Conservation (phyloP, 768 basidiomycete species). For the Solioccasus polychromus region DNA sequence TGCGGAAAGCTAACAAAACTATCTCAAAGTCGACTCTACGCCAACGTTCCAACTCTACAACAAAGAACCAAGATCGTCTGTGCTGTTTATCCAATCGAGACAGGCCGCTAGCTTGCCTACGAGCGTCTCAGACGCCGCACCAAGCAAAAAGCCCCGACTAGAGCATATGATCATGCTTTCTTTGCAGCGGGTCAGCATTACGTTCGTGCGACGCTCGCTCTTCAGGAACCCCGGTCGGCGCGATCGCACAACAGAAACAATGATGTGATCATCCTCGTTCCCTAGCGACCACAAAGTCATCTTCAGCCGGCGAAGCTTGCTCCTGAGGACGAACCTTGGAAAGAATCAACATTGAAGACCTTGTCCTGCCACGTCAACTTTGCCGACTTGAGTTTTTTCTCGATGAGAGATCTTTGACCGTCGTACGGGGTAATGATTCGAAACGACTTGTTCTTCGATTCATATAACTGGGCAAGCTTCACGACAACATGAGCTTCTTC, state of each 20-base stretch:
- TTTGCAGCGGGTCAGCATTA: slow-evolving; percentile 80
- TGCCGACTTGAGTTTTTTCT: slow-evolving; percentile 46
- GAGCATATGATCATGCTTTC: slow-evolving; percentile 70
- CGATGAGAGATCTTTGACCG: slow-evolving; percentile 59
- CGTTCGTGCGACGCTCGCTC: slow-evolving; percentile 68
- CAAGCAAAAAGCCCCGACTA: slow-evolving; percentile 33
- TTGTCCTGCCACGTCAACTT: slow-evolving; percentile 58
- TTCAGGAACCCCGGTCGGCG: slow-evolving; percentile 59
- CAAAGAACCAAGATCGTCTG: not conserved
- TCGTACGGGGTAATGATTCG: slow-evolving; percentile 81
- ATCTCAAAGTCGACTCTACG: not conserved
- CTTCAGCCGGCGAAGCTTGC: not conserved
- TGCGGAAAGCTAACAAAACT: too few species aligned
- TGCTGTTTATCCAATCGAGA: slow-evolving; percentile 15
- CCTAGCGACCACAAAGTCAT: slow-evolving; percentile 43
- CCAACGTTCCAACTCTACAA: not conserved
- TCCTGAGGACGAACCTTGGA: slow-evolving; percentile 57
- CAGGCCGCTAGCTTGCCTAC: slow-evolving; percentile 24
- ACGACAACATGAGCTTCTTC: slow-evolving; percentile 52
- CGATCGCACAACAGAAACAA: slow-evolving; percentile 68
- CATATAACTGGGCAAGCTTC: slow-evolving; percentile 50
- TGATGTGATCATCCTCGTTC: slow-evolving; percentile 75
- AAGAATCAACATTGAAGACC: slow-evolving; percentile 75
- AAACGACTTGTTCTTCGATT: slow-evolving; percentile 45
- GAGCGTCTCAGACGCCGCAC: slow-evolving; percentile 17